Percentiles rank a stretch among this genome's conserved stretches.
phyloP scores from a whole-genome alignment of 306 rosid species.

The Betula pendula region DNA sequence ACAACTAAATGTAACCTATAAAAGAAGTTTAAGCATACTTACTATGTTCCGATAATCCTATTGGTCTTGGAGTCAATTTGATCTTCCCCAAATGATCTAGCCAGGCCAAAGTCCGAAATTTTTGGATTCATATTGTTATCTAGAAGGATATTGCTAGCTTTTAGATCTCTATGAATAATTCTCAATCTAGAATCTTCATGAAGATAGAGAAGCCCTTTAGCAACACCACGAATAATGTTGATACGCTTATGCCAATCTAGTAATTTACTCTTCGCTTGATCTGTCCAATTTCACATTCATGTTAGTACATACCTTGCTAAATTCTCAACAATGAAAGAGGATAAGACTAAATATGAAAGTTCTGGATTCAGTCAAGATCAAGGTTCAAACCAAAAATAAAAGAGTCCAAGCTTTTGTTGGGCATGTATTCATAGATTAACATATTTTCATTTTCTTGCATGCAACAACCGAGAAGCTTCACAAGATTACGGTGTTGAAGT shows the following conservation, averaged over 20 bases:
- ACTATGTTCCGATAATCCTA: conserved; percentile 58
- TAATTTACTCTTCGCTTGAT: background rate
- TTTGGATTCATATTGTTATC: conserved; percentile 56
- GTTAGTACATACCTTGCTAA: too few species aligned
- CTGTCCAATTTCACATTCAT: conserved; percentile 3
- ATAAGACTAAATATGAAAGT: background rate
- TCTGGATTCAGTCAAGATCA: background rate
- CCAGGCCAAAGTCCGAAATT: conserved; percentile 63
- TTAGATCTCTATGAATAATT: conserved; percentile 46
- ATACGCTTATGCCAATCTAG: conserved; percentile 28
- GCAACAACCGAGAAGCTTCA: conserved; percentile 44
- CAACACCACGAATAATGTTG: conserved; percentile 29
- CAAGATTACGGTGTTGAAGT: conserved; percentile 52
- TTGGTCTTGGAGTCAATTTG: conserved; percentile 40
- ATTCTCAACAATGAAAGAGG: background rate
- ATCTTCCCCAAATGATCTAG: conserved; percentile 50
- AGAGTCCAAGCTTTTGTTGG: conserved; percentile 42
- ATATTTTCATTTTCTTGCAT: conserved; percentile 35
- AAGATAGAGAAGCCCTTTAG: conserved; percentile 31
- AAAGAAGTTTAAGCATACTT: conserved; percentile 5
- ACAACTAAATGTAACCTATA: background rate
- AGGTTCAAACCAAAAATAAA: conserved; percentile 39
- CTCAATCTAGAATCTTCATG: conserved; percentile 38
- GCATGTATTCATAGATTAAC: conserved; percentile 44
- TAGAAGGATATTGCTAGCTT: conserved; percentile 51